Evolutionary conservation across 2,329 filamentous ascomycete species (phyloP).

Genomic region (Arthroderma sp.): DNA sequence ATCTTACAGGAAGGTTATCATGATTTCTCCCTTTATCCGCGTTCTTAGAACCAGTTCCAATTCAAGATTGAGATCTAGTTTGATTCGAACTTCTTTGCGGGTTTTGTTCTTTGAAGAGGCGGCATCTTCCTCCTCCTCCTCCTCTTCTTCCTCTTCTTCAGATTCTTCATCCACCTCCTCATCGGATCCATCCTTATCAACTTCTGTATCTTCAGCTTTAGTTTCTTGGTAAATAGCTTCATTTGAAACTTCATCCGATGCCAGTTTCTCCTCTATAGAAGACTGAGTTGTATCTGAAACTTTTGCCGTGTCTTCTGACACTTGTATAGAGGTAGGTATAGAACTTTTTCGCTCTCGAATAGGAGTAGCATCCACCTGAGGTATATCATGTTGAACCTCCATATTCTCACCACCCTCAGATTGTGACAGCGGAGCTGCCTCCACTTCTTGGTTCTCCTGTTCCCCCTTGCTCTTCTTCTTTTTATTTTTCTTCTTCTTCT

Average conservation of each 20-base stretch:
- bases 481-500: conserved; percentile 5
- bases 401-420: too few relatives aligned
- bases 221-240: not conserved
- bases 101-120: not conserved
- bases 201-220: not conserved
- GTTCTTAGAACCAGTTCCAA: conserved; percentile 5
- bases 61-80: conserved; percentile 9
- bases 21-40: conserved; percentile 10
- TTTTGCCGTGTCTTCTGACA: too few relatives aligned
- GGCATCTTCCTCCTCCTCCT: not conserved
- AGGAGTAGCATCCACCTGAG: too few relatives aligned
- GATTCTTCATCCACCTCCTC: conserved; percentile 2
- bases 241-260: too few relatives aligned
- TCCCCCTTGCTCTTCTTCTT: conserved; percentile 4
- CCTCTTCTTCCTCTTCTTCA: conserved; percentile 2
- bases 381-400: too few relatives aligned
- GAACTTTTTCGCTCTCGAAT: not conserved
- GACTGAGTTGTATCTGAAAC: too few relatives aligned
- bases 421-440: not conserved
- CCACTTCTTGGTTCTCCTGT: not conserved
- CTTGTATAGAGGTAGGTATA: too few relatives aligned
- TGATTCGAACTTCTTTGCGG: conserved; percentile 6
- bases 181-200: not conserved
- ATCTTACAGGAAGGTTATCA: conserved; percentile 10
- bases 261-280: too few relatives aligned